Base-by-base conservation (phyloP, 2,329 filamentous ascomycete species). In the Aspergillus caelatus region DNA sequence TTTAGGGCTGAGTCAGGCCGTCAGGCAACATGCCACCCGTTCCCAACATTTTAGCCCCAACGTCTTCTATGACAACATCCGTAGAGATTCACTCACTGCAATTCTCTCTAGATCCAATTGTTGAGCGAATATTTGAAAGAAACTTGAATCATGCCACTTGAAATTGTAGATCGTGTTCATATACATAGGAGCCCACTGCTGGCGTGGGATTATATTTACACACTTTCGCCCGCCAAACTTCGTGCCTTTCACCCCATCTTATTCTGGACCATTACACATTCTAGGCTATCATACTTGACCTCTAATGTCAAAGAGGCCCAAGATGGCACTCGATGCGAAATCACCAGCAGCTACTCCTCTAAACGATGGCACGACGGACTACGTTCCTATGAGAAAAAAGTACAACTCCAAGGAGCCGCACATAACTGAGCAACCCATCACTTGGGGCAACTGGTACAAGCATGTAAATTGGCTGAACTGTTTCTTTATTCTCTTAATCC, bases 381-480 rank as follows among this genome's bases (percentile, higher is more conserved):
- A 55, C 6, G 26, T 55, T 1, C 52, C 52, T 0, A 9, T 55
- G 52, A 36, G 52, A n/a, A 39, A 28, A 8, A 55, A 39, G 21
- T 19, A 61, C 32, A 41, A 52, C 26, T 10, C 21, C 52, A 82
- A 94, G 3, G 7, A 94, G 80, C 84, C 88, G 71, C 92, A 95
- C 78, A 94, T 95, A 80, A 87, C 91, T 65, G 91, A 94, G 66
- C 85, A 86, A 66, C 90, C 91, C 63, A 89, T 94, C 69, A 95
- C 91, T 62, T 85, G 83, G 79, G 82, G 83, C 73, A 96, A 95
- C 82, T 94, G 91, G 91, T 88, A 92, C 81, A 89, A 93, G 81
- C 92, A 96, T 76, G 85, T 96, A 83, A 92, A 95, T 84, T 96
- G 93, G 92, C 85, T 96, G 70, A 96, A 95, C 79, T 88, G 91